Base-by-base conservation (phyloP, 2,329 filamentous ascomycete genomes). In the Juglanconis oblonga region DNA sequence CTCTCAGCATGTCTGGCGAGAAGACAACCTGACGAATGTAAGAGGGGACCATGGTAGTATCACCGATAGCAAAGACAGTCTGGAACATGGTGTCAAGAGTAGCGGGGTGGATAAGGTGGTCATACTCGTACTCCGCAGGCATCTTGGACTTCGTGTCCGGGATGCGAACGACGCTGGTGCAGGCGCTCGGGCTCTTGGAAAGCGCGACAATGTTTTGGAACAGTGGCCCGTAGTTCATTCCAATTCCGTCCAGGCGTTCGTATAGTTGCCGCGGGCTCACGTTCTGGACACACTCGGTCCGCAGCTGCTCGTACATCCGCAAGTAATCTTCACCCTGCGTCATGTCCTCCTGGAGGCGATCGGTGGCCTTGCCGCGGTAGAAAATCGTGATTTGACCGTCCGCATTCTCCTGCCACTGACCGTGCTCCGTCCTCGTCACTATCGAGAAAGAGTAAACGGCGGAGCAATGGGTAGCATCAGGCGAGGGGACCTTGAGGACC, bases 71-170 rank as follows among this genome's bases (percentile, higher is more conserved):
- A 54, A 85, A 78, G 1, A 81, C 72, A 0, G 77, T 76, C 57
- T 87, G 84, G 31, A 87, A 78, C 68, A 85, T 78, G 3, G 79
- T 71, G 64, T 87, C 84, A 11, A 87, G 72, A 0, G 83, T 84
- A 4, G 80, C 77, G 0, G 84, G 84, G 63, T 87, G 84, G n/a
- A 87, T 76, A 4, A 84, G 59, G 63, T 85, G 81, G 3, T 77
- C 73, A 61, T 78, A 84, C 66, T 85, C 82, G 55, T 79, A 84
- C 13, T 76, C 70, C 44, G 73, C 73, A 0, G 82, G 83, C 83
- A 86, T 86, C 49, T 72, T 75, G 3, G 77, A 71, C 64, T 71
- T 78, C 2, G 81, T 85, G 63, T 84, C 76, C 0, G 81, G 79
- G 4, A 83, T 71, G 7, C 69, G 67, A 4, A 84, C 67, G 3